These are phyloP conservation scores for Colletotrichum tabaci DNA, from an alignment of 2,329 filamentous ascomycete species.

Conservation along the genomic window DNA sequence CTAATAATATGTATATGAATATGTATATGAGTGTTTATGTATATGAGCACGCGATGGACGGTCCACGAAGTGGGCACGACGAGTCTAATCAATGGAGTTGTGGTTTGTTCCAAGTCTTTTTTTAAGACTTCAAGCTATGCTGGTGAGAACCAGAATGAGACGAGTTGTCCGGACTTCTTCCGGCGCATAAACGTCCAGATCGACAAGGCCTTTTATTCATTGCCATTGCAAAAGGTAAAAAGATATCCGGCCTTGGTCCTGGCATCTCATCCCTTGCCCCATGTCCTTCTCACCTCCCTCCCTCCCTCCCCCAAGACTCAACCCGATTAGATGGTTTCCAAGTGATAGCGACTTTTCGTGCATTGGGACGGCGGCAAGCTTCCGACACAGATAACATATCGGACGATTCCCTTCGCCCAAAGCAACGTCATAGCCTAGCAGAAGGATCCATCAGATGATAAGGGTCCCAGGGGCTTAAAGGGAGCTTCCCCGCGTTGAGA, in stretches of 20 bases:
- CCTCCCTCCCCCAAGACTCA: background rate
- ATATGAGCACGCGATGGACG: conserved; percentile 1
- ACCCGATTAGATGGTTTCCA: conserved; percentile 3
- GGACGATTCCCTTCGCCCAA: background rate
- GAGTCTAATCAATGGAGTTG: background rate
- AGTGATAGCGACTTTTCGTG: conserved; percentile 10
- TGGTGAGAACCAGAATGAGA: background rate
- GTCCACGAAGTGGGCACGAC: conserved; percentile 2
- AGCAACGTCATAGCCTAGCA: conserved; percentile 21
- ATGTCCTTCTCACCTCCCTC: no score
- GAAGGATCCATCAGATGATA: conserved; percentile 30
- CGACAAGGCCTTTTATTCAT: conserved; percentile 22
- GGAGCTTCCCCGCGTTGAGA: conserved; percentile 32
- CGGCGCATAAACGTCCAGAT: background rate
- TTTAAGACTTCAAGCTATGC: background rate
- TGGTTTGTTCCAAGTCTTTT: background rate
- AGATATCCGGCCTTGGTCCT: conserved; percentile 3
- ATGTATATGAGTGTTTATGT: no score
- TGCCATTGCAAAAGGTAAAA: conserved; percentile 3
- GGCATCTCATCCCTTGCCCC: background rate
- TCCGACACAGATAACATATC: conserved; percentile 32
- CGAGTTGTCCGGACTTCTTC: background rate
- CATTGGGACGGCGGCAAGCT: background rate
- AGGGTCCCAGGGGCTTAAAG: background rate
- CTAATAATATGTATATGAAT: background rate